A percentile compares a stretch with the other conserved stretches of the same genome.
Conservation (phyloP, 2,329 filamentous ascomycete genomes). For the Allantophomopsis cytisporea region DNA sequence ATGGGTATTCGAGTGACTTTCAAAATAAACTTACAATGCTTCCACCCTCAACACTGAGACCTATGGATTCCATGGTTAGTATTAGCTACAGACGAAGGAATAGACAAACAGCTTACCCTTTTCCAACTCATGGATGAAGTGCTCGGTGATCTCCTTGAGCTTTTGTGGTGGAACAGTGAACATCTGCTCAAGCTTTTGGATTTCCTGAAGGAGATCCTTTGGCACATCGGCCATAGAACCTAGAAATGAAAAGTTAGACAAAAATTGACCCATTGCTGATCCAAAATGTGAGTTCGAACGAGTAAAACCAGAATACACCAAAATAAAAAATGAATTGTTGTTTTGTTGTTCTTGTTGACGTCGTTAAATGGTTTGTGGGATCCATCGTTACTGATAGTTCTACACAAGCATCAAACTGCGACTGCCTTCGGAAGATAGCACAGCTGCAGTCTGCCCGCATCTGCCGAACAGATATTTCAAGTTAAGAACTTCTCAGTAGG, state of each 20-base stretch:
- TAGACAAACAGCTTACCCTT: constrained; percentile 44
- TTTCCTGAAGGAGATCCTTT: constrained; percentile 67
- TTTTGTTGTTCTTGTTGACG: too few species aligned
- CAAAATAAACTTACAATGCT: constrained; percentile 62
- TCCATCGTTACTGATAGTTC: too few species aligned
- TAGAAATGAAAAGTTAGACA: constrained; percentile 20
- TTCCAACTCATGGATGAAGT: constrained; percentile 78
- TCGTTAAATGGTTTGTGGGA: too few species aligned
- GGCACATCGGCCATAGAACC: constrained; percentile 88
- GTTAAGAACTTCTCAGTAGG: too few species aligned
- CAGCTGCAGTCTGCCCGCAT: too few species aligned
- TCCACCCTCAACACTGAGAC: constrained; percentile 74
- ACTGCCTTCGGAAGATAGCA: too few species aligned
- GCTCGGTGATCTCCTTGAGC: constrained; percentile 80
- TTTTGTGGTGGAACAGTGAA: constrained; percentile 69
- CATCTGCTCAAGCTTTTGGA: constrained; percentile 68
- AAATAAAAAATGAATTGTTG: too few species aligned
- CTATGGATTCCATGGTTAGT: constrained; percentile 30
- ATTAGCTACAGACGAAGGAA: constrained; percentile 1
- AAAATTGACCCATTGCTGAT: constrained; percentile 5
- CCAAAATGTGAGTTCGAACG: neutral
- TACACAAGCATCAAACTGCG: too few species aligned
- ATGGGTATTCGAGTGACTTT: neutral
- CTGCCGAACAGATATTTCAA: too few species aligned
- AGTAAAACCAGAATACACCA: too few species aligned